Evolutionary conservation across 352 stramenopile genomes (phyloP), one percentile per base, ranked within the genome.

Genomic region (Peronospora destructor): DNA sequence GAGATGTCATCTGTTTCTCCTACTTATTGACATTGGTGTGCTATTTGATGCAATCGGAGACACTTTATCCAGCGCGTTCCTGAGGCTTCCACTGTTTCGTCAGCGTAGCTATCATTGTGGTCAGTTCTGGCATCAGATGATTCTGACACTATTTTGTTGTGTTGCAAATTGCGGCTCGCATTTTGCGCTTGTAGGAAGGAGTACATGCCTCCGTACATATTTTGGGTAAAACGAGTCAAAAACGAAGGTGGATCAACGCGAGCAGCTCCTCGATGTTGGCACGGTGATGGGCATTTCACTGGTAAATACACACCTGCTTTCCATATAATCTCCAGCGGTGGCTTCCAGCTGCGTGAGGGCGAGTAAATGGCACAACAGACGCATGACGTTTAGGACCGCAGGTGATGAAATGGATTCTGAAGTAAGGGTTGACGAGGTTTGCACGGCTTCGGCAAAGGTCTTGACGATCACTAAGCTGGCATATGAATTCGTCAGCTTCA

Each of bases 331-430:
- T 16, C 73, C 71, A 4, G 73, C 73, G 17, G 74, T 61, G 0
- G 42, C 40, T 60, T 94, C 80, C 13, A 94, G 53, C 36, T 87
- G 66, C 23, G 73, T 83, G 37, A 95, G 66, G 21, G 71, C 80
- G 50, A 93, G 92, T 6, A 95, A 54, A 42, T 82, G 66, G 51
- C 73, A 80, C 30, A 93, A 52, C 36, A 77, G 47, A 4, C 65
- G 68, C 40, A 89, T 44, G 34, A 44, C 17, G 38, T 44, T 19
- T 17, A 44, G 5, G 7, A 44, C 38, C 23, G 19, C 21, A 32
- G 19, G 38, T 10, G 38, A 32, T 8, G 38, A 17, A 8, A 32
- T 16, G 38, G 13, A 32, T 35, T 75, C 66, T 25, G 46, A 45
- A 8, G 43, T 71, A 25, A 82, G 62, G 9, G 62, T 59, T 16